A percentile compares a stretch with the other conserved stretches of the same genome.
Conservation (phyloP, 2,329 filamentous ascomycete species). For the Paecilomyces niveus region DNA sequence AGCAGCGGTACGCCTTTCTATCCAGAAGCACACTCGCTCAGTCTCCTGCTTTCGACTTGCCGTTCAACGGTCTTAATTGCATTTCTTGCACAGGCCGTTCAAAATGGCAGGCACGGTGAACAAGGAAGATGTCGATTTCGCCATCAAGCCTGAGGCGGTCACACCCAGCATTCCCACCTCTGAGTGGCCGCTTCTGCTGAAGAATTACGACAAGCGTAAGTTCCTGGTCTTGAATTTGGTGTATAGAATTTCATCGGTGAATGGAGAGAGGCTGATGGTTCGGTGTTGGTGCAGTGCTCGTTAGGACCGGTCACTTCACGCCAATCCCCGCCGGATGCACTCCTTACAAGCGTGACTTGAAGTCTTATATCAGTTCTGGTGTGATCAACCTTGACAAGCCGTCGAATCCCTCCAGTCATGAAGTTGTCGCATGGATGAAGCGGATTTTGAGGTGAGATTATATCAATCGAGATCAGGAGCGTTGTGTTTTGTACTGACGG, state of each 20-base stretch:
- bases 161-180: constrained; percentile 76
- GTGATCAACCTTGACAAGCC: constrained; percentile 99
- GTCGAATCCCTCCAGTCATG: constrained; percentile 94
- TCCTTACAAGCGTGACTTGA: constrained; percentile 87
- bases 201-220: constrained; percentile 91
- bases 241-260: neutral
- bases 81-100: constrained; percentile 13
- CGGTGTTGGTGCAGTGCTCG: constrained; percentile 53
- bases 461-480: constrained; percentile 11
- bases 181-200: constrained; percentile 86
- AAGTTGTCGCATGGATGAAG: constrained; percentile 99
- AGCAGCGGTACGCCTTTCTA: constrained; percentile 11
- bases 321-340: constrained; percentile 90
- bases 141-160: constrained; percentile 85
- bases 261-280: neutral
- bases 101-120: constrained; percentile 25
- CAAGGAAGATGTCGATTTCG: constrained; percentile 61
- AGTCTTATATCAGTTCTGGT: constrained; percentile 93
- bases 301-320: constrained; percentile 93
- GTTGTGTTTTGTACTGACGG: neutral
- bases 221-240: constrained; percentile 14
- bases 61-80: constrained; percentile 9
- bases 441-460: constrained; percentile 72
- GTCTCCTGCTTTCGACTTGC: constrained; percentile 11
- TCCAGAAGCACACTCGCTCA: constrained; percentile 9